Percentiles rank a stretch among this genome's conserved stretches.
phyloP scores from a whole-genome alignment of 352 stramenopile species.

The Phytophthora rubi region DNA sequence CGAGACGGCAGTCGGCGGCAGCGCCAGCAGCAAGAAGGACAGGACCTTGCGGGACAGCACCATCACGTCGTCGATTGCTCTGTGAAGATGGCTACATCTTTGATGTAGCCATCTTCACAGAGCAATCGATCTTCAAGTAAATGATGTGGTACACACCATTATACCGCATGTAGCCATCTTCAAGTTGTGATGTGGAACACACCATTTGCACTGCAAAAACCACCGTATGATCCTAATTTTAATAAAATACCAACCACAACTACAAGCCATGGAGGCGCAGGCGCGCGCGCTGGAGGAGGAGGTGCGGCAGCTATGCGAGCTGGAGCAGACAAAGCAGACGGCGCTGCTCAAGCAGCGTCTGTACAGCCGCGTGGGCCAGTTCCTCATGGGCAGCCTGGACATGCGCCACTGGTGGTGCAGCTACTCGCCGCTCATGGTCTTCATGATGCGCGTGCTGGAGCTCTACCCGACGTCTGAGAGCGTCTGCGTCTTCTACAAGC shows the following conservation, averaged over 20 bases:
- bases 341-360: slow-evolving; percentile 67
- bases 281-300: slow-evolving; percentile 48
- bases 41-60: slow-evolving; percentile 47
- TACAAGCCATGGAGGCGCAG: slow-evolving; percentile 37
- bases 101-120: slow-evolving; percentile 22
- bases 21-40: slow-evolving; percentile 56
- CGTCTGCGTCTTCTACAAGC: slow-evolving; percentile 76
- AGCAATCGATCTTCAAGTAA: slow-evolving; percentile 3
- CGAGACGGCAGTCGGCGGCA: slow-evolving; percentile 48
- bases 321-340: slow-evolving; percentile 44
- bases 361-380: slow-evolving; percentile 80
- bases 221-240: too few species aligned
- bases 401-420: slow-evolving; percentile 81
- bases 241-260: too few species aligned
- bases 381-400: slow-evolving; percentile 71
- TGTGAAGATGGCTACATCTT: slow-evolving; percentile 5
- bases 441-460: slow-evolving; percentile 89
- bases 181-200: slow-evolving; percentile 6
- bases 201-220: slow-evolving; percentile 25
- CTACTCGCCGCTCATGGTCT: slow-evolving; percentile 84
- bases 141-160: slow-evolving; percentile 9
- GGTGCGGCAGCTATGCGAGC: slow-evolving; percentile 44
- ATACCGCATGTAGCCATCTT: slow-evolving; percentile 15
- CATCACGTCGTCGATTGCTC: slow-evolving; percentile 16
- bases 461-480: slow-evolving; percentile 74